These are phyloP conservation scores for Penstemon eatonii DNA, from an alignment of 257 asterid species.

Conservation along the genomic window DNA sequence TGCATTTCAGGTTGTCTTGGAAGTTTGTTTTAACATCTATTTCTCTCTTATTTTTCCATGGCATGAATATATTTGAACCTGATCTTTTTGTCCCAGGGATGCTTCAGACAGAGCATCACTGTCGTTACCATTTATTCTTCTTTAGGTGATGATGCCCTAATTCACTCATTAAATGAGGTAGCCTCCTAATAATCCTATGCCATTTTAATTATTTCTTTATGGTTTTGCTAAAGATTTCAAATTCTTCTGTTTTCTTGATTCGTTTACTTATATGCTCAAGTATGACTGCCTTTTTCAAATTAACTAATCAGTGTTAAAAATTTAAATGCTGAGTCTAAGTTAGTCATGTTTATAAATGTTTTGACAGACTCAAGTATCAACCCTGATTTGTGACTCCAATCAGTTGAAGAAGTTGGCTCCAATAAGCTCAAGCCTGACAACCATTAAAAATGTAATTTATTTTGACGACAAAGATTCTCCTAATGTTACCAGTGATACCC, in stretches of 20 bases:
- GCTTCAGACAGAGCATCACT: slow-evolving; percentile 81
- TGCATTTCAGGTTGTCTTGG: slow-evolving; percentile 63
- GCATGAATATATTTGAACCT: slow-evolving; percentile 21
- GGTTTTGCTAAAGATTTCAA: neutral
- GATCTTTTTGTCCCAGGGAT: slow-evolving; percentile 55
- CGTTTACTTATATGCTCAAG: neutral
- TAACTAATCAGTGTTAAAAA: too few species aligned
- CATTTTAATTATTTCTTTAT: neutral
- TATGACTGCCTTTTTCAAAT: slow-evolving; percentile 6
- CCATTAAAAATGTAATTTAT: slow-evolving; percentile 58
- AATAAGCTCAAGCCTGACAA: slow-evolving; percentile 59
- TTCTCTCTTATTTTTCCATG: slow-evolving; percentile 17
- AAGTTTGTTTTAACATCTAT: slow-evolving; percentile 13
- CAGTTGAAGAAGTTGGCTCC: slow-evolving; percentile 74
- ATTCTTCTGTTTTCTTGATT: slow-evolving; percentile 1
- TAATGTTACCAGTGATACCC: slow-evolving; percentile 38
- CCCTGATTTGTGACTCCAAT: slow-evolving; percentile 77
- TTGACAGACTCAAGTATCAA: slow-evolving; percentile 83
- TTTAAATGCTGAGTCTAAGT: too few species aligned
- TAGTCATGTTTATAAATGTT: too few species aligned
- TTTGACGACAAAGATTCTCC: slow-evolving; percentile 62
- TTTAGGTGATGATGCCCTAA: slow-evolving; percentile 84
- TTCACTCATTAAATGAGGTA: slow-evolving; percentile 90
- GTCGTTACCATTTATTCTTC: slow-evolving; percentile 89
- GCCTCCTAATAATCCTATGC: slow-evolving; percentile 16